Conservation (phyloP, 129 eudicot species). For the Helichrysum umbraculigerum region DNA sequence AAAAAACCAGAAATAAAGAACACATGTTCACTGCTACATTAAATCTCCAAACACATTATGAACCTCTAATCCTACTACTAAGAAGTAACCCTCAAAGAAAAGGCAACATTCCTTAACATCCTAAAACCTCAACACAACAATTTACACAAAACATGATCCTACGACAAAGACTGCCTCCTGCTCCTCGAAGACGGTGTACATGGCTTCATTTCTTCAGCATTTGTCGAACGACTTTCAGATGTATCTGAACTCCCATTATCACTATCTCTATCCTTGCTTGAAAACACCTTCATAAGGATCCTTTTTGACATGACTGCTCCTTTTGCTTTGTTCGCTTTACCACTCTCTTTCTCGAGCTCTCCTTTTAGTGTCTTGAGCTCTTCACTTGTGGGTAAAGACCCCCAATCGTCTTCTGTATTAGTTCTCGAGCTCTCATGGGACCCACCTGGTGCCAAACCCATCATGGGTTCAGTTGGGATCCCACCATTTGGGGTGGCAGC, state of each 20-base stretch:
- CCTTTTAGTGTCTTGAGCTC: slow-evolving; percentile 70
- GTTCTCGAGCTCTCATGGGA: slow-evolving; percentile 81
- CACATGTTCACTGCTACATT: slow-evolving; percentile 25
- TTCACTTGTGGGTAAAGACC: slow-evolving; percentile 61
- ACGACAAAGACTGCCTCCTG: slow-evolving; percentile 57
- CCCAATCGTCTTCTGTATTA: slow-evolving; percentile 86
- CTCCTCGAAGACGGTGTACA: slow-evolving; percentile 59
- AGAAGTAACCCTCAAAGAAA: slow-evolving; percentile 15
- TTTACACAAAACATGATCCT: slow-evolving; percentile 35
- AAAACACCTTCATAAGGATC: slow-evolving; percentile 75
- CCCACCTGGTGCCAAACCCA: slow-evolving; percentile 43
- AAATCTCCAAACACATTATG: slow-evolving; percentile 21
- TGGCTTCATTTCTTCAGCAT: slow-evolving; percentile 62
- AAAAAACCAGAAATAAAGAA: neutral
- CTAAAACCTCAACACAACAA: slow-evolving; percentile 27
- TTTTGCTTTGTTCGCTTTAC: slow-evolving; percentile 35
- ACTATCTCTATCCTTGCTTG: slow-evolving; percentile 62
- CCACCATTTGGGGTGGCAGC: slow-evolving; percentile 39
- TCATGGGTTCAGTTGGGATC: slow-evolving; percentile 50
- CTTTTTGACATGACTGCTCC: slow-evolving; percentile 57
- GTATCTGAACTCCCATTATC: slow-evolving; percentile 90
- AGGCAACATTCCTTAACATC: slow-evolving; percentile 19
- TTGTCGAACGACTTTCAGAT: slow-evolving; percentile 74
- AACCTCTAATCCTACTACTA: slow-evolving; percentile 16
- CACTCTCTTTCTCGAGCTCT: slow-evolving; percentile 42